Evolutionary conservation across 129 eudicot species (phyloP), one percentile per base, ranked within the genome.

Genomic region (Solidago caesia): DNA sequence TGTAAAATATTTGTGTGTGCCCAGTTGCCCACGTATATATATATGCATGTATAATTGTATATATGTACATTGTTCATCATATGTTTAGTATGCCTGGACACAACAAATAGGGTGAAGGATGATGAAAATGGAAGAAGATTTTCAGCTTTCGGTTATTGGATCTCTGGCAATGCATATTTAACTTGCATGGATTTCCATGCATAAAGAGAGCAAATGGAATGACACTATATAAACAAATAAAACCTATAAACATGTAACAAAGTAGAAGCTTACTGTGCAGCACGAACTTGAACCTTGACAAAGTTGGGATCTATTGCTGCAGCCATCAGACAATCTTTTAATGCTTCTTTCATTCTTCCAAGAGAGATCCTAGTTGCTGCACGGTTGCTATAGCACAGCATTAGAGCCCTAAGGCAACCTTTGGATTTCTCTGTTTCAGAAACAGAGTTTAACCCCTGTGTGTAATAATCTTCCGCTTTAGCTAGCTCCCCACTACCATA

Each of bases 301-400:
- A 95, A 95, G 51, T 59, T 85, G 65, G 99, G 91, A 84, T 95
- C 97, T 56, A 95, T 75, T 43, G 87, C 86, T 83, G 96, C 88
- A 81, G 99, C 99, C 84, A 81, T 80, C 79, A 82, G 64, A 76
- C 99, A 95, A 75, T 95, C 99, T 73, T 84, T 83, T 60, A 95
- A 75, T n/a, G 97, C 99, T 61, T 91, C 99, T 82, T 87, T 88
- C 86, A 91, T 71, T 76, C 89, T 95, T 76, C 99, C 97, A 79
- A 85, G 91, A 74, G 96, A 82, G 81, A 95, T 87, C 14, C 88
- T 91, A 67, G 95, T 82, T 44, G 99, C 97, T 48, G 99, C 99
- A 75, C 99, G 97, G 79, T 95, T 95, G 87, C 99, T 95, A 74
- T 95, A 89, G 86, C 99, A 95, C 76, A 95, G 75, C 96, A 91